Evolutionary conservation across 257 asterid genomes (phyloP), one percentile per base, ranked within the genome.

Genomic region (Solanum medicagineum): DNA sequence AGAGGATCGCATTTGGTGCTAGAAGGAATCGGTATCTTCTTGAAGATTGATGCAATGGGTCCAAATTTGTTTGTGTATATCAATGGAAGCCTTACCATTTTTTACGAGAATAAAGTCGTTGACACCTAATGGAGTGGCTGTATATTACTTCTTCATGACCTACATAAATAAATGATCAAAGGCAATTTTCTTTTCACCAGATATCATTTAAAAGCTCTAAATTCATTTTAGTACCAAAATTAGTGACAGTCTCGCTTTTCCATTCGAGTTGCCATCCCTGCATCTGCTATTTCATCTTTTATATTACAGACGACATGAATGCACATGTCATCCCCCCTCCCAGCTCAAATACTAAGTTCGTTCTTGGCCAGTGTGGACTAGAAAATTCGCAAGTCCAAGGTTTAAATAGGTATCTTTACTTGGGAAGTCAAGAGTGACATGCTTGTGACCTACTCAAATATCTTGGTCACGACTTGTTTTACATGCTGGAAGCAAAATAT

Each of bases 1-100:
- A 95, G 98, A 92, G 99, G 88, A 86, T 95, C 40, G 98, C 98
- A 51, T 95, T 94, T 81, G 99, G 98, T 77, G 97, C 98, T 57
- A 92, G 98, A 81, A 92, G 97, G 90, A 95, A 95, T 86, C 92
- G 93, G 62, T 88, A 92, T 88, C 79, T 95, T 89, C 87, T 93
- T 85, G 98, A 95, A 90, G 99, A 95, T 22, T 93, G 44, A 60
- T 60, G 68, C 68, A 60, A 24, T 53, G 63, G 63, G 63, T 49
- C 24, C 63, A 51, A 51, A 51, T 75, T 77, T 63, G 6, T 77
- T 77, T 77, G 83, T 77, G 83, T 53, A 53, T 79, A 26, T 79
- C 66, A 79, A 24, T 16, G 62, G 83, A 79, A 79, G 45, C 65
- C 63, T 53, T 53, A 19, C 26, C 65, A 26, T 79, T 49, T 79